Evolutionary conservation across 192 early-diverging fungal species (phyloP), one percentile per base, ranked within the genome.

Genomic region (Endogone sp.): DNA sequence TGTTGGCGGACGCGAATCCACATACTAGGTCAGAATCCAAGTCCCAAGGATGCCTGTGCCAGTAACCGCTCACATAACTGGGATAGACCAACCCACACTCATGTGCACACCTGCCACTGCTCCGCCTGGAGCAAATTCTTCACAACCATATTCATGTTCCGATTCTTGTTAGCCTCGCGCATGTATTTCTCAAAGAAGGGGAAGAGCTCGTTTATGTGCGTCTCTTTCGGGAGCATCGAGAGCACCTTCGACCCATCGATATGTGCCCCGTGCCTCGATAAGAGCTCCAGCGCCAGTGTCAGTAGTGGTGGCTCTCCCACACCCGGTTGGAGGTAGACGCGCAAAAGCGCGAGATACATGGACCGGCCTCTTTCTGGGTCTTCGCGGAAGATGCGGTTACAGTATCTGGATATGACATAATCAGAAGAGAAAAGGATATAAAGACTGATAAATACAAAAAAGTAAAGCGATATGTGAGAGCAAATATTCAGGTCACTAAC

Each of bases 121-220:
- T 93, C 88, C 2, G 89, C 88, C 64, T 86, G 86, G 4, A 92
- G 72, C 20, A 91, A 56, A 78, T 89, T 91, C 64, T 89, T 88
- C 3, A 89, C 89, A 60, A 92, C 79, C 69, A 85, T 78, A 68
- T 88, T 81, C 83, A 83, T 86, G 62, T 87, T 79, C 22, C 83
- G 79, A 21, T 74, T 79, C 59, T 82, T 82, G 72, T 90, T 86
- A 66, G 81, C 83, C 68, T 88, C 83, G 25, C 86, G 77, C 29
- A 85, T 85, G 29, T 83, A 84, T 58, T 87, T 84, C 71, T 89
- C 87, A 66, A 89, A 82, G 62, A 89, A 89, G 9, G 79, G 77
- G 74, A 70, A 84, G 13, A 87, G 62, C 26, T 69, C 74, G 20
- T 81, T 49, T 10, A 81, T 32, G 31, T 64, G 66, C 3, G 75